phyloP scores from a whole-genome alignment of 2,329 filamentous ascomycete genomes.

The Aurifilum marmelostoma region DNA sequence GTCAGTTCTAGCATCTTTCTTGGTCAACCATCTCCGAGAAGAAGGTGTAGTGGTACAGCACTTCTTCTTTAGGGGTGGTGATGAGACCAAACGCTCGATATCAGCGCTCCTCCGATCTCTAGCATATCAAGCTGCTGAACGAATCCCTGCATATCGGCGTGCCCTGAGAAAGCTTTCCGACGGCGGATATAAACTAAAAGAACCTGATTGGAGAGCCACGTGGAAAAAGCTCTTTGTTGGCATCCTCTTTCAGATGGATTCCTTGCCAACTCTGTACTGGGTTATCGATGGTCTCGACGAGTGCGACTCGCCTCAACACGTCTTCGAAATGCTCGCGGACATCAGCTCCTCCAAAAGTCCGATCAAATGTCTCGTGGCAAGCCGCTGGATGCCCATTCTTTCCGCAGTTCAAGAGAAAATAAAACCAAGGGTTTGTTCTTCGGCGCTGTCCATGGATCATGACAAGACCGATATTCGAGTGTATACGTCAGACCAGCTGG shows the following conservation, averaged over 20 bases:
- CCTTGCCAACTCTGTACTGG: not conserved
- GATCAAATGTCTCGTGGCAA: not conserved
- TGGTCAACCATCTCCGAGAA: not conserved
- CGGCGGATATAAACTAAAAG: not conserved
- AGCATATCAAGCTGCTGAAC: not conserved
- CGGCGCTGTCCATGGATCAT: not conserved
- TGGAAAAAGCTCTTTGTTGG: not conserved
- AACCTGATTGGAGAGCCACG: constrained; percentile 2
- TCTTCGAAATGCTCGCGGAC: not conserved
- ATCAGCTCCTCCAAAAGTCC: not conserved
- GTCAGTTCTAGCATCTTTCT: not conserved
- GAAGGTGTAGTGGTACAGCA: not conserved
- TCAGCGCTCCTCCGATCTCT: not conserved
- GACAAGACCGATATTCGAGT: not conserved
- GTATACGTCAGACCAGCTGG: constrained; percentile 1
- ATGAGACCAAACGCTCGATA: not conserved
- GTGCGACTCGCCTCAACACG: not conserved
- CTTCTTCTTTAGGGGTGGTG: not conserved
- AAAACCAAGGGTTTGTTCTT: not conserved
- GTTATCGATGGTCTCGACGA: not conserved
- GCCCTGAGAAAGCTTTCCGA: not conserved
- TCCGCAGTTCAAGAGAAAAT: not conserved
- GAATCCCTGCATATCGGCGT: not conserved
- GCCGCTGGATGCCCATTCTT: not conserved
- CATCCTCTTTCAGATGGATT: not conserved